Conservation (phyloP, 495 filamentous ascomycete species). For the Elasticomyces elasticus region DNA sequence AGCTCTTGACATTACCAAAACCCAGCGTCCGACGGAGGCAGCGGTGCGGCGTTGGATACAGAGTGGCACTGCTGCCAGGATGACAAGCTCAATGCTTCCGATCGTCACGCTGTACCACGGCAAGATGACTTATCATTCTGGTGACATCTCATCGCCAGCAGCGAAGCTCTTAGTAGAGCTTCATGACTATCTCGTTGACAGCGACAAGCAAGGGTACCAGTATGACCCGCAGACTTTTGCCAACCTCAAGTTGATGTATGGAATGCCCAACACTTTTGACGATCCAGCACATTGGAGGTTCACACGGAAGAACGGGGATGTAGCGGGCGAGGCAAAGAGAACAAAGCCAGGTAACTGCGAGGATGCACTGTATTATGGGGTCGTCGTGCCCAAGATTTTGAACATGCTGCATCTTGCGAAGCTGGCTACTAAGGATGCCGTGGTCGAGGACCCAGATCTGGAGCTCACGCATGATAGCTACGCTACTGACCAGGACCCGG, state of each 20-base stretch:
- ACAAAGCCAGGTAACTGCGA: conserved; percentile 47
- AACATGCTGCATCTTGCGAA: neutral
- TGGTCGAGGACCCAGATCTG: conserved; percentile 28
- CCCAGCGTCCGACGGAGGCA: neutral
- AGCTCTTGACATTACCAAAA: neutral
- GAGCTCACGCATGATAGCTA: conserved; percentile 11
- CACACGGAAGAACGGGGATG: conserved; percentile 35
- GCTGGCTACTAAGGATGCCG: conserved; percentile 30
- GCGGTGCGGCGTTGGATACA: neutral
- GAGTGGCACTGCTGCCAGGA: neutral
- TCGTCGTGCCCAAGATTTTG: conserved; percentile 45
- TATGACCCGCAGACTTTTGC: conserved; percentile 40
- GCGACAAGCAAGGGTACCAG: conserved; percentile 64
- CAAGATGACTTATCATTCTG: conserved; percentile 51
- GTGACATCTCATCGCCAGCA: conserved; percentile 43
- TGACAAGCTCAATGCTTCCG: neutral
- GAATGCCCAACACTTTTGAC: neutral
- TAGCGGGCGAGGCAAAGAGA: conserved; percentile 28
- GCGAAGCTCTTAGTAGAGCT: conserved; percentile 57
- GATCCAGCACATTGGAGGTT: conserved; percentile 28
- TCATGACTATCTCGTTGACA: conserved; percentile 71
- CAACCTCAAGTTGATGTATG: neutral
- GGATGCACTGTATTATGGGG: conserved; percentile 60
- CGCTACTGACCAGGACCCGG: neutral
- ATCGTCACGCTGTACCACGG: conserved; percentile 46